Percentiles rank a stretch among this genome's conserved stretches.
phyloP scores from a whole-genome alignment of 164 flowering plant genomes.

The Liriodendron chinense region DNA sequence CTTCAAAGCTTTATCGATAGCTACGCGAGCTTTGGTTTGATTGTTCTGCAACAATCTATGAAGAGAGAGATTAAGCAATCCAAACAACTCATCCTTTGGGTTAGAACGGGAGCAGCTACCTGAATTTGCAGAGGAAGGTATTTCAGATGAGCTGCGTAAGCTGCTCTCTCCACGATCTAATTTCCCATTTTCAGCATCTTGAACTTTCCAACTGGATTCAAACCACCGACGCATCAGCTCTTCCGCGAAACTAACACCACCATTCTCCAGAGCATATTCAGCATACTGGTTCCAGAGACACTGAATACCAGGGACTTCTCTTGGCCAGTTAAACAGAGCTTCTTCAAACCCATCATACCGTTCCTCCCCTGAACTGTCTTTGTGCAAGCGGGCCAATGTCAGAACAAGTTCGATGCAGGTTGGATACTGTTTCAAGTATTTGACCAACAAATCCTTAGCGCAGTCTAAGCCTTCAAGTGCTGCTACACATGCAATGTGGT shows the following conservation, averaged over 20 bases:
- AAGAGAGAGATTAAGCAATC: constrained; percentile 65
- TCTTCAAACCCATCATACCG: constrained; percentile 57
- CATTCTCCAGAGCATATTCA: constrained; percentile 52
- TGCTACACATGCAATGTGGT: constrained; percentile 50
- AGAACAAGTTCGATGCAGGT: constrained; percentile 67
- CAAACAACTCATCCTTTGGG: constrained; percentile 50
- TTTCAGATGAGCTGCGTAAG: constrained; percentile 5
- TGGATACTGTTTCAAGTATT: constrained; percentile 53
- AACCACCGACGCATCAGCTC: constrained; percentile 63
- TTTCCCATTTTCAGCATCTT: constrained; percentile 15
- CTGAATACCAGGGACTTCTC: constrained; percentile 62
- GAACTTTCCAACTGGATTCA: constrained; percentile 35
- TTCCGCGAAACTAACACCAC: constrained; percentile 34
- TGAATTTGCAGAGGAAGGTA: constrained; percentile 18
- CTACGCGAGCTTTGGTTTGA: constrained; percentile 42
- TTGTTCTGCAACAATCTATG: constrained; percentile 48
- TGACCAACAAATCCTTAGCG: constrained; percentile 36
- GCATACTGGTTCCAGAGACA: constrained; percentile 87
- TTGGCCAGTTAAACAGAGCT: constrained; percentile 57
- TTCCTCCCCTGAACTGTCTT: constrained; percentile 23
- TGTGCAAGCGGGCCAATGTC: constrained; percentile 40
- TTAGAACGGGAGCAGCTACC: constrained; percentile 9
- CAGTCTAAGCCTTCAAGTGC: constrained; percentile 42
- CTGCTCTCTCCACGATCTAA: constrained; percentile 14
- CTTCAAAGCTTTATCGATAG: constrained; percentile 50